Evolutionary conservation across 176 grass and related monocot genomes (phyloP).

Genomic region (Pharus latifolius): DNA sequence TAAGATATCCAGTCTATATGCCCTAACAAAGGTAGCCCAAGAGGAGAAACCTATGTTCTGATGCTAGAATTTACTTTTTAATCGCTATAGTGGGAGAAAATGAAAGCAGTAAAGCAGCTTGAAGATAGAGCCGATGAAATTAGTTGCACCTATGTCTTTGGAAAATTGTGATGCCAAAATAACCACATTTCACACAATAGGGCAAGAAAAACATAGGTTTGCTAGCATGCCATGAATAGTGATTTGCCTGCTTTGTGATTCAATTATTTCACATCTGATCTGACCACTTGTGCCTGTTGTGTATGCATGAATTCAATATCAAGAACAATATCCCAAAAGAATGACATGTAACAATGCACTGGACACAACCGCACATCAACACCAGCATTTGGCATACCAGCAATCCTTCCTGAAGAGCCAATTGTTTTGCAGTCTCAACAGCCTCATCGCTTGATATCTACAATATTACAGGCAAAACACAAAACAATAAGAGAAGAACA

Average conservation of each 20-base stretch:
- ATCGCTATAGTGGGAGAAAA: not conserved
- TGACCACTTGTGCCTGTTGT: too few species aligned
- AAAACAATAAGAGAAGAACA: not conserved
- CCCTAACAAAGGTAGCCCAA: not conserved
- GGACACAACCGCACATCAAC: not conserved
- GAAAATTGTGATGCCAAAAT: not conserved
- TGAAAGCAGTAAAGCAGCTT: not conserved
- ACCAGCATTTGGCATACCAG: constrained; percentile 44
- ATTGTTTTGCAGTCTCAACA: constrained; percentile 88
- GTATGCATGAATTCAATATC: not conserved
- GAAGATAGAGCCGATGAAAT: not conserved
- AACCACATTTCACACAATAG: not conserved
- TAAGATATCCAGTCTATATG: not conserved
- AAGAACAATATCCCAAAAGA: not conserved
- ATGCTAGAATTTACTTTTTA: not conserved
- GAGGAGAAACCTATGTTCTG: not conserved
- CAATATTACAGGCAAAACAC: not conserved
- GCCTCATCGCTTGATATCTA: constrained; percentile 92
- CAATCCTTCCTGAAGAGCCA: constrained; percentile 93
- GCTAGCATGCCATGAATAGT: not conserved
- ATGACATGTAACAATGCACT: not conserved
- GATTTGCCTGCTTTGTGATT: not conserved
- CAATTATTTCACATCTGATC: too few species aligned
- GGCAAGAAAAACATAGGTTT: not conserved
- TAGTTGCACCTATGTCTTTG: not conserved